Evolutionary conservation across 192 early-diverging fungal genomes (phyloP).

Genomic region (Jimgerdemannia flammicorona): DNA sequence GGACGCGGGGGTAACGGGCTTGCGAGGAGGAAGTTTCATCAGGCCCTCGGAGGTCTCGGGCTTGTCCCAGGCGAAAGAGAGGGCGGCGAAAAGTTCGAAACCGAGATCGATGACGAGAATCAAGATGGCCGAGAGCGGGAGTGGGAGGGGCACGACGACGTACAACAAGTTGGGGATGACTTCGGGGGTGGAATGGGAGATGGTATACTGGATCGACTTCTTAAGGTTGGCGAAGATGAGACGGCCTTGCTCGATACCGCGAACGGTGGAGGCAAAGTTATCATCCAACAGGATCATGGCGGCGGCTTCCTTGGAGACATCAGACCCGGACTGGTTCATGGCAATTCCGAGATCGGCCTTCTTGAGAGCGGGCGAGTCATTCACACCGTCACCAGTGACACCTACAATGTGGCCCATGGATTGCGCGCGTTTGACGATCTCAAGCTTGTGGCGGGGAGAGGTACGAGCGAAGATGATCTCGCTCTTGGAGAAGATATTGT

Average conservation of each 20-base stretch:
- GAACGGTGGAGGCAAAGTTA: slow-evolving; percentile 94
- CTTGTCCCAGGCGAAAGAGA: slow-evolving; percentile 91
- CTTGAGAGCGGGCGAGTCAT: slow-evolving; percentile 94
- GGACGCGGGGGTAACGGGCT: slow-evolving; percentile 77
- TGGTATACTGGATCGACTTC: slow-evolving; percentile 91
- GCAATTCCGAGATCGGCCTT: slow-evolving; percentile 97
- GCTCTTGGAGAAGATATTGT: slow-evolving; percentile 87
- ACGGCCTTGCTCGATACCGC: slow-evolving; percentile 92
- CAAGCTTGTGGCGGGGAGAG: slow-evolving; percentile 93
- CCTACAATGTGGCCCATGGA: slow-evolving; percentile 93
- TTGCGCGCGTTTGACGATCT: slow-evolving; percentile 94
- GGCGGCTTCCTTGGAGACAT: slow-evolving; percentile 95
- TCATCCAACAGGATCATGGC: slow-evolving; percentile 98
- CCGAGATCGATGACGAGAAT: slow-evolving; percentile 93
- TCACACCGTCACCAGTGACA: slow-evolving; percentile 92
- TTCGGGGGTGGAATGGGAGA: slow-evolving; percentile 90
- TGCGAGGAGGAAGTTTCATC: slow-evolving; percentile 90
- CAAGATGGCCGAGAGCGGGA: slow-evolving; percentile 76
- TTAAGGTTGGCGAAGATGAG: slow-evolving; percentile 95
- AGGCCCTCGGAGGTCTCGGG: slow-evolving; percentile 70
- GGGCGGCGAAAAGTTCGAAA: slow-evolving; percentile 84
- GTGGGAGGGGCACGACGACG: slow-evolving; percentile 82
- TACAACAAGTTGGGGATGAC: slow-evolving; percentile 84
- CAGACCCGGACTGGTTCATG: slow-evolving; percentile 93
- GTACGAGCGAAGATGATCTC: slow-evolving; percentile 98